Base-by-base conservation (phyloP, 768 basidiomycete species). In the Mycena crocata region DNA sequence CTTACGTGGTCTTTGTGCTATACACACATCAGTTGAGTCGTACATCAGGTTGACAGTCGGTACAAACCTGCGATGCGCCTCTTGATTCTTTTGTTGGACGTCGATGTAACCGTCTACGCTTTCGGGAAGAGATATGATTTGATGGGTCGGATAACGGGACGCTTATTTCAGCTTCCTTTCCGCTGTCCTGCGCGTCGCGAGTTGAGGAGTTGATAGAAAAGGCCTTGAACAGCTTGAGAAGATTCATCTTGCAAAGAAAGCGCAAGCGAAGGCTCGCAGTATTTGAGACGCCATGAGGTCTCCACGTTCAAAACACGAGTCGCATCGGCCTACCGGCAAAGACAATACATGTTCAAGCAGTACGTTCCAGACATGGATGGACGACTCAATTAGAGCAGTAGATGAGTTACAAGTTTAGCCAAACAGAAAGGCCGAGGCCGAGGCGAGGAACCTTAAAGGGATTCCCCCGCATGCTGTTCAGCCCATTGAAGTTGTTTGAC, bases 401-500 rank as follows among this genome's bases (percentile, higher is more conserved):
- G 44, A 54, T 31, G 55, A 35, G 35, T 55, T 56, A 24, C 57
- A 46, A 54, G 40, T 46, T 56, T 37, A 55, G 44, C 62, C 23
- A 23, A 59, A 52, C 57, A 40, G 34, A 31, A 14, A 42, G 17
- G 30, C 35, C 40, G 19, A 37, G 28, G 30, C n/a, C n/a, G n/a
- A n/a, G n/a, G n/a, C n/a, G n/a, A n/a, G n/a, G 32, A 21, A 39
- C 15, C 54, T 66, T 40, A 60, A 15, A 67, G 32, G 19, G 26
- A 23, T 57, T 46, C 62, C 23, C 45, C 69, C 44, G 65, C 69
- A 52, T 82, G 80, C 60, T 56, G 75, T 77, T 86, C 82, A 70
- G 78, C 83, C 80, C 81, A 79, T 64, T 87, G 86, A 57, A 92
- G 77, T 59, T 87, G 83, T 63, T 84, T 86, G 57, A 92, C 84